Evolutionary conservation across 1,284 basidiomycete genomes (phyloP), one percentile per base, ranked within the genome.

Genomic region (Irpex sp.): DNA sequence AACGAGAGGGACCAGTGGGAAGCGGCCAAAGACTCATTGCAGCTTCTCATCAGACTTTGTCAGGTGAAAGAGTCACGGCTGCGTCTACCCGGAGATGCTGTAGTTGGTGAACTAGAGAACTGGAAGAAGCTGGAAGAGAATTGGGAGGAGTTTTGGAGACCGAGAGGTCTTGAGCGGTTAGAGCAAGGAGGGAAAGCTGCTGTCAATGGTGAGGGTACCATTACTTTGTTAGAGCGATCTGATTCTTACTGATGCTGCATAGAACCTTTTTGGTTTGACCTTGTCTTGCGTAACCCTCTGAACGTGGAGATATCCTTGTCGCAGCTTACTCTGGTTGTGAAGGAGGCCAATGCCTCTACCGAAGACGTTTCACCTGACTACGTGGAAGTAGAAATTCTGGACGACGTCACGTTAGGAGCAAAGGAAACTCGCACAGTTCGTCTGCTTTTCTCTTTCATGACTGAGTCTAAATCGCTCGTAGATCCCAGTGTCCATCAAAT

Each of bases 211-310:
- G 67, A 68, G 77, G 5, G 5, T 33, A 33, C 6, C 6, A 1
- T 33, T 68, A 17, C 6, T 21, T 31, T 46, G 9, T 57, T 50
- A 19, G 17, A 11, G 6, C 5, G n/a, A 26, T 15, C 15, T 31
- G 56, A n/a, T 11, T 55, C n/a, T 11, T 9, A 31, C 56, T 64
- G 56, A 67, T 61, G 60, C 39, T 58, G 59, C 65, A 15, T 66
- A 93, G 92, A 93, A 73, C 76, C 77, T 2, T 92, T 93, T 69
- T 92, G 88, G 87, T 77, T 93, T 35, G 90, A 93, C 66, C 68
- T 93, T 21, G 79, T 79, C 6, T 62, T 93, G 64, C 78, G 75
- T 50, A 93, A 93, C 71, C 89, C 90, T 8, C 73, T 93, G 43
- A 81, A 89, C 64, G 80, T 88, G 6, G 90, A 91, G 60, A 79